These are phyloP conservation scores for Calonectria henricotiae DNA, from an alignment of 2,329 filamentous ascomycete genomes.

Conservation along the genomic window DNA sequence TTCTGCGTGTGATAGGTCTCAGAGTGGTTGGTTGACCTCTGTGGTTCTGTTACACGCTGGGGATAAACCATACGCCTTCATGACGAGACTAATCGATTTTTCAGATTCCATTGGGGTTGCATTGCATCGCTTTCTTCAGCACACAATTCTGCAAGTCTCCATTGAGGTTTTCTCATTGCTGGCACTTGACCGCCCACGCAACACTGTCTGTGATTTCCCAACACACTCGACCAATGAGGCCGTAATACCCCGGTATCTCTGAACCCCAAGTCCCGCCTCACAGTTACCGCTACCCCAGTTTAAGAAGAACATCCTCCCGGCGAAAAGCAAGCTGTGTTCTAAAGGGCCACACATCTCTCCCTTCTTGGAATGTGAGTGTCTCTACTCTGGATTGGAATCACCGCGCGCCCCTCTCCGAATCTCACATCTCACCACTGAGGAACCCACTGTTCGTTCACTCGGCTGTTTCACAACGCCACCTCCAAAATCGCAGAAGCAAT, in stretches of 20 bases:
- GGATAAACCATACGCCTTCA: not conserved
- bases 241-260: slow-evolving; percentile 45
- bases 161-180: slow-evolving; percentile 44
- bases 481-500: slow-evolving; percentile 56
- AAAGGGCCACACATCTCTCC: slow-evolving; percentile 53
- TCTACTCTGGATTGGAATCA: slow-evolving; percentile 58
- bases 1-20: slow-evolving; percentile 8
- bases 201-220: slow-evolving; percentile 43
- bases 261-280: slow-evolving; percentile 44
- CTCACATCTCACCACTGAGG: slow-evolving; percentile 57
- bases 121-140: slow-evolving; percentile 44
- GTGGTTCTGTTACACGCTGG: slow-evolving; percentile 4
- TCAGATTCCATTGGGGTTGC: slow-evolving; percentile 28
- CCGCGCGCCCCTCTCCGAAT: slow-evolving; percentile 56
- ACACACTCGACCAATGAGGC: slow-evolving; percentile 43
- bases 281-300: slow-evolving; percentile 46
- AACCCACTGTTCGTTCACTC: slow-evolving; percentile 51
- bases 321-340: slow-evolving; percentile 39
- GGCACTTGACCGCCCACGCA: slow-evolving; percentile 42
- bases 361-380: slow-evolving; percentile 60
- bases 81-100: slow-evolving; percentile 39
- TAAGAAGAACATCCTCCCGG: slow-evolving; percentile 39
- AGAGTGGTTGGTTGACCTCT: slow-evolving; percentile 8
- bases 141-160: slow-evolving; percentile 41
- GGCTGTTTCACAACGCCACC: slow-evolving; percentile 59